Conservation (phyloP, 257 asterid species). For the Solanum sparsipilum region DNA sequence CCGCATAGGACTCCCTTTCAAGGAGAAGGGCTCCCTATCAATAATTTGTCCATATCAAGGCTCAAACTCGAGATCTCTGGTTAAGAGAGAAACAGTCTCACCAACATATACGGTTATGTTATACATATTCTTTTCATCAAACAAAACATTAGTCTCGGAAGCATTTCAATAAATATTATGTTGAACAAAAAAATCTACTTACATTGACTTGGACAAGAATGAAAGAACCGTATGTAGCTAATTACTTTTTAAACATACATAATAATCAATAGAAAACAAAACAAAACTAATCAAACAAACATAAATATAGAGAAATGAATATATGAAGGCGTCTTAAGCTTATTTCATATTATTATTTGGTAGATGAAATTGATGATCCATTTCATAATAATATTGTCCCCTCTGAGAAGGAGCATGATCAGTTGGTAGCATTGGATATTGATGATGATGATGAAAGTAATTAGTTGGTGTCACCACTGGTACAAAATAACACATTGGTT, state of each 20-base stretch:
- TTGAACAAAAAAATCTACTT: background rate
- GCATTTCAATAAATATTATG: background rate
- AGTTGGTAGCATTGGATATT: background rate
- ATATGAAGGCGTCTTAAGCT: background rate
- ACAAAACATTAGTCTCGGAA: background rate
- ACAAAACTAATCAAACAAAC: background rate
- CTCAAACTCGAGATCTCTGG: too few species aligned
- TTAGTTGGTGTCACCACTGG: background rate
- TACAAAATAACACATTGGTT: background rate
- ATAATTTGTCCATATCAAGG: too few species aligned
- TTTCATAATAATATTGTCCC: background rate
- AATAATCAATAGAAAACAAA: background rate
- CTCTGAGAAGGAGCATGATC: background rate
- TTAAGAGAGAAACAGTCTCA: too few species aligned
- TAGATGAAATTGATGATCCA: background rate
- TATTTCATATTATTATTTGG: background rate
- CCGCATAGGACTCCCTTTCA: background rate
- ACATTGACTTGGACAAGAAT: background rate
- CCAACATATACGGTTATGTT: background rate
- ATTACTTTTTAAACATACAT: background rate
- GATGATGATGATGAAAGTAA: background rate
- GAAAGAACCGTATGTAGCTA: background rate
- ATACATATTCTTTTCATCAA: background rate
- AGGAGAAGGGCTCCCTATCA: background rate
- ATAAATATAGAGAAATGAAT: background rate